Evolutionary conservation across 345 rosid species (phyloP).

Genomic region (Salix brachista): DNA sequence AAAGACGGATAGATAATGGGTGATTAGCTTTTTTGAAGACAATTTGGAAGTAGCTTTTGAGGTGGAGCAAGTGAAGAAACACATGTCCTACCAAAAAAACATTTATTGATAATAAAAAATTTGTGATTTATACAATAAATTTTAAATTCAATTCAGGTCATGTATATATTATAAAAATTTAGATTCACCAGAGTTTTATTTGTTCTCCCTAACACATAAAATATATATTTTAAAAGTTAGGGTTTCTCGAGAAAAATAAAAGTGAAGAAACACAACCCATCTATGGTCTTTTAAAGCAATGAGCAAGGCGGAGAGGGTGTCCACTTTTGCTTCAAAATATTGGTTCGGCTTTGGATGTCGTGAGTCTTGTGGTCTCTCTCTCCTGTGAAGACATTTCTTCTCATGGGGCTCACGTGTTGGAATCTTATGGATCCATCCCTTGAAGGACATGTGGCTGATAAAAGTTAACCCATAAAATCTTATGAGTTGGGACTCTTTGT

Average conservation of each 20-base stretch:
- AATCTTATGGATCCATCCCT: not conserved
- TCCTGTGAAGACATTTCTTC: not conserved
- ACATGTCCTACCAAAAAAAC: too few species aligned
- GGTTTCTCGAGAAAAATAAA: too few species aligned
- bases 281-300: not conserved
- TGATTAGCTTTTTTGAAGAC: not conserved
- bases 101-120: too few species aligned
- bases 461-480: not conserved
- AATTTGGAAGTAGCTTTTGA: not conserved
- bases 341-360: not conserved
- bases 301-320: not conserved
- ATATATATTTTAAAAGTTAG: too few species aligned
- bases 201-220: rapidly evolving
- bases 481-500: not conserved
- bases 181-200: too few species aligned
- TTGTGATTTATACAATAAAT: too few species aligned
- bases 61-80: not conserved
- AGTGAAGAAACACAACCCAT: too few species aligned
- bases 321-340: not conserved
- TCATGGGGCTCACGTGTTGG: not conserved
- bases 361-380: not conserved
- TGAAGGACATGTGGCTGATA: not conserved
- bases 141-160: too few species aligned
- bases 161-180: too few species aligned
- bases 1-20: not conserved